Evolutionary conservation across 306 rosid species (phyloP), one percentile per base, ranked within the genome.

Genomic region (Macrotyloma uniflorum): DNA sequence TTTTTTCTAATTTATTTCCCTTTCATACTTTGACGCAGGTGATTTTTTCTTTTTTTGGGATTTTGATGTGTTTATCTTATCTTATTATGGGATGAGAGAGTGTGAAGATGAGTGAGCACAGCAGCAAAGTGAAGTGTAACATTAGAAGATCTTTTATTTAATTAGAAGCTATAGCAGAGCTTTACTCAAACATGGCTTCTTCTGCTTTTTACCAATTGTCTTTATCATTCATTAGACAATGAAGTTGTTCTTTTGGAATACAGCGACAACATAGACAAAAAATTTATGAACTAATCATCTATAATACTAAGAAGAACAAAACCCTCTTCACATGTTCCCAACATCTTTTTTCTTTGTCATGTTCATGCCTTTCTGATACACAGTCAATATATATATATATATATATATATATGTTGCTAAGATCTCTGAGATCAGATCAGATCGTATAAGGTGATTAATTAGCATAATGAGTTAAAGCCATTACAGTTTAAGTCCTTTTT

Each of bases 401-500:
- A 26, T 26, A 26, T 35, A 6, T 38, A 38, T 38, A 38, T 35
- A 55, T 46, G 71, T 47, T 55, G 74, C 36, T 13, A 57, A 67
- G 67, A 55, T 38, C 40, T 69, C 57, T 28, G 64, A 26, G 45
- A 55, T 59, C 47, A 73, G 75, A 55, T 62, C 36, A 28, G 45
- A 67, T 38, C 42, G 10, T 1, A n/a, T 72, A 54, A 55, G 75
- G 36, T 59, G 18, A 53, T 20, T 18, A 54, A 70, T 65, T 54
- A 74, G 72, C 49, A 59, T 22, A 69, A 40, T 5, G 91, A 80
- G 89, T 89, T 90, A 64, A 80, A 85, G 70, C 91, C 98, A 67
- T 88, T 88, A 87, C 83, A 86, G 86, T 82, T 88, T 10, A 83
- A 76, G 84, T 83, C 91, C 74, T 84, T 79, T 65, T 85, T 83